These are phyloP conservation scores for Fusarium incarnatum DNA, from an alignment of 2,329 filamentous ascomycete genomes.

Conservation along the genomic window DNA sequence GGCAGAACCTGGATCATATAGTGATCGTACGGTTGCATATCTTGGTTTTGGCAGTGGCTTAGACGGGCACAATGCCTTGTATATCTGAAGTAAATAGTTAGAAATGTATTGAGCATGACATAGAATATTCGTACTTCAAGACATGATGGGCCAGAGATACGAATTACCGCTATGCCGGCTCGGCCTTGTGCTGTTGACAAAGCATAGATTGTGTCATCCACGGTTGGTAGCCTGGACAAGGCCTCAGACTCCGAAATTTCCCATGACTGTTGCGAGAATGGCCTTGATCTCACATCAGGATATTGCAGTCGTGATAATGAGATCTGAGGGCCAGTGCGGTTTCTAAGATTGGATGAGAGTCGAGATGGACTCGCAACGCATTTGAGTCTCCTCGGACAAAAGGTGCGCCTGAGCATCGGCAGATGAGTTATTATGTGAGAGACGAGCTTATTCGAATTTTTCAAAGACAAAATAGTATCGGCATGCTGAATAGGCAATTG, in stretches of 20 bases:
- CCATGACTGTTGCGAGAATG: conserved; percentile 28
- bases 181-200: conserved; percentile 87
- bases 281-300: neutral
- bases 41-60: conserved; percentile 60
- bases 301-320: neutral
- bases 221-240: conserved; percentile 32
- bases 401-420: conserved; percentile 45
- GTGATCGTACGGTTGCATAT: conserved; percentile 77
- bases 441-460: neutral
- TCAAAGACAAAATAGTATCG: neutral
- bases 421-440: neutral
- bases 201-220: conserved; percentile 83
- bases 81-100: conserved; percentile 56
- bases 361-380: conserved; percentile 17
- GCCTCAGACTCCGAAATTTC: conserved; percentile 2
- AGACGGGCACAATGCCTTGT: conserved; percentile 62
- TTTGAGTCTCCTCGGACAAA: conserved; percentile 37
- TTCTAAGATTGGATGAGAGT: neutral
- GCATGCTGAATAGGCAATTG: neutral
- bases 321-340: neutral
- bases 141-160: conserved; percentile 85
- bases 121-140: conserved; percentile 62
- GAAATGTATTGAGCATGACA: neutral
- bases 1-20: conserved; percentile 66
- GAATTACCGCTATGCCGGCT: conserved; percentile 90